A percentile compares a stretch with the other conserved stretches of the same genome.
Conservation (phyloP, 345 rosid species). For the Linum trigynum region DNA sequence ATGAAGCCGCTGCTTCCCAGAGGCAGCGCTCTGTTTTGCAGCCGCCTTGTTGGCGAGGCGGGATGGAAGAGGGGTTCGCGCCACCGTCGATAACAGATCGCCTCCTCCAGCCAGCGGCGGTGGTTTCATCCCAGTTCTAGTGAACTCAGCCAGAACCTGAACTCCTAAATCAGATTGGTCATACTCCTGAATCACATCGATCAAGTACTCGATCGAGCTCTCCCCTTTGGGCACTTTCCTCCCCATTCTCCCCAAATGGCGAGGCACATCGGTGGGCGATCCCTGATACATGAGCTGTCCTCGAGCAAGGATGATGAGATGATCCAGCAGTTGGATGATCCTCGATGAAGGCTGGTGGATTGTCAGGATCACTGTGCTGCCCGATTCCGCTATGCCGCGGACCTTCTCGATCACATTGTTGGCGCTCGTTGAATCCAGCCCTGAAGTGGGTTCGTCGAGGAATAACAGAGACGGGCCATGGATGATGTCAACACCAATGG, state of each 20-base stretch:
- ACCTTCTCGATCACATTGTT: slow-evolving; percentile 55
- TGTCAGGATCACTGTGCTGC: slow-evolving; percentile 61
- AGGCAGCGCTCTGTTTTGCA: neutral
- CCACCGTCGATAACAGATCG: slow-evolving; percentile 22
- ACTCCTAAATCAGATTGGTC: slow-evolving; percentile 49
- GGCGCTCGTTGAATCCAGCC: slow-evolving; percentile 55
- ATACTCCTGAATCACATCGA: slow-evolving; percentile 55
- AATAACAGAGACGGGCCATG: neutral
- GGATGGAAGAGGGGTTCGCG: slow-evolving; percentile 22
- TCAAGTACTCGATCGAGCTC: slow-evolving; percentile 44
- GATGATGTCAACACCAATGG: neutral
- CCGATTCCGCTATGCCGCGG: slow-evolving; percentile 48
- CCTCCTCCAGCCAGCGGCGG: slow-evolving; percentile 30
- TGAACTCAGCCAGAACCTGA: slow-evolving; percentile 43
- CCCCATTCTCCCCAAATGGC: slow-evolving; percentile 45
- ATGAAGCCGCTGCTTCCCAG: slow-evolving; percentile 19
- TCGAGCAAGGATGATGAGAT: slow-evolving; percentile 51
- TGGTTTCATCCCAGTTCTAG: slow-evolving; percentile 42
- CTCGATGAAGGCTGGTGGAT: slow-evolving; percentile 62
- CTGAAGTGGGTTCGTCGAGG: neutral
- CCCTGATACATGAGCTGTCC: slow-evolving; percentile 71
- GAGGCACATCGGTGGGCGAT: slow-evolving; percentile 39
- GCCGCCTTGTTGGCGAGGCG: slow-evolving; percentile 3
- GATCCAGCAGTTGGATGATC: slow-evolving; percentile 49
- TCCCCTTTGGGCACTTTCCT: slow-evolving; percentile 49